Evolutionary conservation across 2,329 filamentous ascomycete genomes (phyloP).

Genomic region (Aureobasidium mangrovei): DNA sequence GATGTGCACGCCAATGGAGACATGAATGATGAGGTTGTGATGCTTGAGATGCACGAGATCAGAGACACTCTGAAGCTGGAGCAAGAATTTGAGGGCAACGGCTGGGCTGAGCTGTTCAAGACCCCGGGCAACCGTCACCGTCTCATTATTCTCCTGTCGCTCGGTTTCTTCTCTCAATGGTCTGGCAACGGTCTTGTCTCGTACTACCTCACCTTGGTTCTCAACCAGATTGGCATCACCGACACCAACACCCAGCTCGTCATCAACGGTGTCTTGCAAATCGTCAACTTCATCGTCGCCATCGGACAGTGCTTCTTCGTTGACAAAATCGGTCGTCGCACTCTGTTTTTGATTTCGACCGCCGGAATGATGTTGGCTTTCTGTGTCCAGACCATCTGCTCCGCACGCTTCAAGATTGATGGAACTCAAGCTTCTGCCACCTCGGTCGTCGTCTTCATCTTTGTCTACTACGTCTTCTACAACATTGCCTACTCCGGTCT

Average conservation of each 20-base stretch:
- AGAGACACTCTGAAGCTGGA: conserved; percentile 40
- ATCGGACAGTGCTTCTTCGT: conserved; percentile 33
- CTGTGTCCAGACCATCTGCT: conserved; percentile 33
- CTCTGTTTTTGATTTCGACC: conserved; percentile 30
- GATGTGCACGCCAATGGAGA: conserved; percentile 46
- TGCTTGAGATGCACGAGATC: conserved; percentile 44
- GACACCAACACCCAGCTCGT: conserved; percentile 29
- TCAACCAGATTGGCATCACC: conserved; percentile 30
- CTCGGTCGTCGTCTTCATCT: conserved; percentile 28
- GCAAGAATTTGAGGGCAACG: conserved; percentile 38
- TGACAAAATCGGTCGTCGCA: conserved; percentile 28
- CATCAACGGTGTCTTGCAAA: conserved; percentile 46
- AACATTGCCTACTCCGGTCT: conserved; percentile 36
- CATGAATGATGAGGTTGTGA: conserved; percentile 36
- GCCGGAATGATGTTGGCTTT: conserved; percentile 33
- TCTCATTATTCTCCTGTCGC: conserved; percentile 44
- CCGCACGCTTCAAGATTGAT: conserved; percentile 20
- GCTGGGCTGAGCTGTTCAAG: conserved; percentile 39
- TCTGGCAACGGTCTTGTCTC: conserved; percentile 45
- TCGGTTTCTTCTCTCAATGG: conserved; percentile 51
- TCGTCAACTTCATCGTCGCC: conserved; percentile 52
- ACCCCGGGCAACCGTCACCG: conserved; percentile 48
- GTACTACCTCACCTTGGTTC: conserved; percentile 31
- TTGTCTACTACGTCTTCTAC: conserved; percentile 28
- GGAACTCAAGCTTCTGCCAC: conserved; percentile 21